These are phyloP conservation scores for Cadophora luteo-olivacea DNA, from an alignment of 2,329 filamentous ascomycete genomes.

Conservation along the genomic window DNA sequence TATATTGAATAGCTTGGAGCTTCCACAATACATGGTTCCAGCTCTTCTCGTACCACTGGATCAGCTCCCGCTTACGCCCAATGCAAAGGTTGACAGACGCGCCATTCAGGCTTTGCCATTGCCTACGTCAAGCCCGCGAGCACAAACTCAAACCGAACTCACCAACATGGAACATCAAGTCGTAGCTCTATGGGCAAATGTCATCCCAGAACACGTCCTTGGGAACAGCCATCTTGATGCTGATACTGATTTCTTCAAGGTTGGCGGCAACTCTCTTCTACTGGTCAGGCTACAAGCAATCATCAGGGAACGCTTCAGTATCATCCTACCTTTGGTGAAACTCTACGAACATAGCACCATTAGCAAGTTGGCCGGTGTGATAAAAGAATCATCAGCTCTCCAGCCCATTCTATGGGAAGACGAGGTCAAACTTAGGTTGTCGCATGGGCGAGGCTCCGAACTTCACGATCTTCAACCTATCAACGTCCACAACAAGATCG, in stretches of 20 bases:
- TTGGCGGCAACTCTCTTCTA: conserved; percentile 47
- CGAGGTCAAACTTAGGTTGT: neutral
- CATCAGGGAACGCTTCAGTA: conserved; percentile 37
- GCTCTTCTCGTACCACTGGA: conserved; percentile 39
- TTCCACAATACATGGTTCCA: conserved; percentile 49
- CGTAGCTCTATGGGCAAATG: neutral
- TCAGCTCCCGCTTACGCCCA: conserved; percentile 42
- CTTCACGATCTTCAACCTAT: neutral
- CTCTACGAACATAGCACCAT: conserved; percentile 39
- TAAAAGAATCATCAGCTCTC: neutral
- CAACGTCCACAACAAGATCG: neutral
- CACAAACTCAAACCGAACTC: neutral
- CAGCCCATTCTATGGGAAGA: neutral
- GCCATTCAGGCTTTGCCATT: conserved; percentile 26
- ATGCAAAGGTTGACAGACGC: conserved; percentile 45
- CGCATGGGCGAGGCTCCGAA: neutral
- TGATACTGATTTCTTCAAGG: conserved; percentile 42
- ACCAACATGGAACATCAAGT: neutral
- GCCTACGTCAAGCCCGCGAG: neutral
- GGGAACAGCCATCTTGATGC: neutral
- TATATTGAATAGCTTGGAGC: conserved; percentile 1
- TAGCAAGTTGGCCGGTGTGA: conserved; percentile 22
- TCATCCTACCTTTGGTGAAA: conserved; percentile 32
- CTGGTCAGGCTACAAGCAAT: conserved; percentile 41
- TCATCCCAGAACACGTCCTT: neutral